Evolutionary conservation across 1,139 yeast species (phyloP), one percentile per base, ranked within the genome.

Genomic region (Candida glucosophila): DNA sequence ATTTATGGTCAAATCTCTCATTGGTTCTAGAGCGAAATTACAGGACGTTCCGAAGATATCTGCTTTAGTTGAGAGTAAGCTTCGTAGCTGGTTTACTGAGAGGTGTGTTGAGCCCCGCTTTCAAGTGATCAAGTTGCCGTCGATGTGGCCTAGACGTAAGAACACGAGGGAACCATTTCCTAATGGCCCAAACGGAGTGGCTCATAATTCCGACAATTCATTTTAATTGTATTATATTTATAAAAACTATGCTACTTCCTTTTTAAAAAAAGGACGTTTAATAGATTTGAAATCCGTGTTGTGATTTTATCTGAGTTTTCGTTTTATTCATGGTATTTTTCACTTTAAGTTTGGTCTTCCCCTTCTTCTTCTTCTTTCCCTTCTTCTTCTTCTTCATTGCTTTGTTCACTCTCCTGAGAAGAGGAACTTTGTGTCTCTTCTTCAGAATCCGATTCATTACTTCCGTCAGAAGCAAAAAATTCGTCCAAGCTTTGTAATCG

Each of bases 41-140:
- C 95, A 88, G 51, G 90, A 92, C 44, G 86, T 90, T 9, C 97
- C 98, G 6, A 86, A 90, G 44, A 76, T 92, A 20, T 76, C 95
- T 6, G 77, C 85, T 26, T 59, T 92, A 25, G 75, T 92, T 18
- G 97, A 90, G 44, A 73, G 75, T 33, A 77, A 78, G 36, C 66
- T 92, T 24, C 69, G 92, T 36, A 78, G 77, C 34, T 86, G 96
- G 94, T 86, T 92, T 47, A 75, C 78, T 16, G 96, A 86, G 40
- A 64, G 95, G 34, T 85, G 95, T 44, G 93, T 92, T 5, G 93
- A 85, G 40, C 99, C 99, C 1, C 64, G 94, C 36, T 88, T 79
- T 43, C 95, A 85, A 50, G 78, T 82, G 27, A 75, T 90, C 12
- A 71, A 70, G 39, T 53, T 90, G 19, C 98, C 98, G 2, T 77